A percentile compares a stretch with the other conserved stretches of the same genome.
Conservation (phyloP, 192 early-diverging fungal genomes). For the Entomortierella beljakovae region DNA sequence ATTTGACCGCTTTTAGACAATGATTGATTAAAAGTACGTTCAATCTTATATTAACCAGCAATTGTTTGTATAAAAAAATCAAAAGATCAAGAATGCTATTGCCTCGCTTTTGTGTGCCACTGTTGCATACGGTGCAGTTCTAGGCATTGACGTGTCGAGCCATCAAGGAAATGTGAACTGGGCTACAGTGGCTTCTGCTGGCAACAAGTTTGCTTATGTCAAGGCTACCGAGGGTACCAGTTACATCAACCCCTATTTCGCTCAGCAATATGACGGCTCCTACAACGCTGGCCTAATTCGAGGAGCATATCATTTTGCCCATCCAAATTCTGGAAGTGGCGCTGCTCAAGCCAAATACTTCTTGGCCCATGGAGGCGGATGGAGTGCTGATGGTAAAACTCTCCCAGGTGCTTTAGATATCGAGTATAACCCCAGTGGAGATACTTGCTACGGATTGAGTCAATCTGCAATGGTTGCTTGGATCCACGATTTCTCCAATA, state of each 20-base stretch:
- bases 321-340: constrained; percentile 25
- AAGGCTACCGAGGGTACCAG: constrained; percentile 42
- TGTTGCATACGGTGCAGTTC: constrained; percentile 12
- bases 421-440: constrained; percentile 12
- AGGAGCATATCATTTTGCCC: constrained; percentile 47
- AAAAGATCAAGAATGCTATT: not conserved
- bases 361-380: constrained; percentile 43
- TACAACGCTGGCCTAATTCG: constrained; percentile 28
- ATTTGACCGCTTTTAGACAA: no score
- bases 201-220: constrained; percentile 37
- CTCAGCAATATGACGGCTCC: constrained; percentile 15
- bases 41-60: not conserved
- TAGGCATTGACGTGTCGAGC: constrained; percentile 32
- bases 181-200: constrained; percentile 11
- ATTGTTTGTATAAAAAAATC: not conserved
- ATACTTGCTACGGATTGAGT: constrained; percentile 30
- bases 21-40: not conserved
- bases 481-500: constrained; percentile 46
- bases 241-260: constrained; percentile 24
- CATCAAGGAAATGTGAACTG: constrained; percentile 31
- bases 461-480: constrained; percentile 33
- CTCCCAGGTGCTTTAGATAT: constrained; percentile 50
- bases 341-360: constrained; percentile 47
- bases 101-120: constrained; percentile 22
- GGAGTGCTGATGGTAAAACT: constrained; percentile 47